Base-by-base conservation (phyloP, 352 stramenopile species). In the Pythium pyrilobum region DNA sequence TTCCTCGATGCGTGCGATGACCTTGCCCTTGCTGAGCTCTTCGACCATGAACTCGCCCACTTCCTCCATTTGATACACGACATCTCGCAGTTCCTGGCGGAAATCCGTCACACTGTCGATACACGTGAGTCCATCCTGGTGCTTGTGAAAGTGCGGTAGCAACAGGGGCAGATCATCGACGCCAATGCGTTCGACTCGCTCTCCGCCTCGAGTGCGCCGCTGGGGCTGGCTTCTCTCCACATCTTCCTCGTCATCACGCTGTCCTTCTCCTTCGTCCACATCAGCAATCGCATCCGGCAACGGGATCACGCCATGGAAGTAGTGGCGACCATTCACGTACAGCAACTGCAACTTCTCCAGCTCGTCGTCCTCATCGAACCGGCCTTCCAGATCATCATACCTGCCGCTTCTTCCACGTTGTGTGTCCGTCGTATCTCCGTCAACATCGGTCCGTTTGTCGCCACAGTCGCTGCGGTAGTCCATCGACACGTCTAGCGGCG, bases 41-140 rank as follows among this genome's bases (percentile, higher is more conserved):
- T 88, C 74, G 6, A 86, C 72, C 52, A 86, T 62, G 45, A 88
- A 88, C 62, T 73, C 71, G 6, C 72, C 77, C 1, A 86, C 77
- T 47, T 88, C 72, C 25, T 81, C 57, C 72, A 88, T 85, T 47
- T 86, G 74, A 23, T 85, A 85, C 21, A 85, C 38, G 10, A 80
- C 68, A 32, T 85, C 72, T 16, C 74, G 72, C 32, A 85, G 42
- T 27, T 69, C 72, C 10, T 66, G 61, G 15, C 62, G 71, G 23
- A 88, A 72, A 5, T 79, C 58, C 0, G 44, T 56, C 15, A 81
- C 48, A 16, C 64, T 56, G n/a, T 86, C 71, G 2, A 85, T 66
- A 4, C 62, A 59, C 10, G 53, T 43, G 9, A 88, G 45, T 0
- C 50, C 63, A 40, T 86, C 74, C 25, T 88, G 74, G n/a, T 80